These are phyloP conservation scores for Berkeleyomyces rouxiae DNA, from an alignment of 2,329 filamentous ascomycete genomes.

Conservation along the genomic window DNA sequence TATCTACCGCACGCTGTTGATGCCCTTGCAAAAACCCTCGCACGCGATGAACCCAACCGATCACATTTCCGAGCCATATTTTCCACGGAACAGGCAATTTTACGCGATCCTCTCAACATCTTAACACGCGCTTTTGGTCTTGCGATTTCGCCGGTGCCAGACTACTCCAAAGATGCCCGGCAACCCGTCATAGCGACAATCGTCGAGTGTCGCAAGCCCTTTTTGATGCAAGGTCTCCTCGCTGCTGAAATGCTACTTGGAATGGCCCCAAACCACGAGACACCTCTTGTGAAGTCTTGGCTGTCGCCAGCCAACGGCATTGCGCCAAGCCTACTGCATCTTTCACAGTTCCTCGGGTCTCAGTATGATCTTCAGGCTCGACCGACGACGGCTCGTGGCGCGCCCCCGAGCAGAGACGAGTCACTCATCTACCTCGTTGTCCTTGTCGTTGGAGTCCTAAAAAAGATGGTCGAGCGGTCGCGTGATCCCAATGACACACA, in stretches of 20 bases:
- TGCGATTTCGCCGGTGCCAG: constrained; percentile 70
- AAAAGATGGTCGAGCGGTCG: constrained; percentile 51
- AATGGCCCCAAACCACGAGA: constrained; percentile 55
- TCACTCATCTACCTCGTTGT: constrained; percentile 48
- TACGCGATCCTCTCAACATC: constrained; percentile 52
- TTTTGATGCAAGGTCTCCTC: constrained; percentile 80
- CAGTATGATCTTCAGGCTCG: constrained; percentile 37
- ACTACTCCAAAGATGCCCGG: constrained; percentile 38
- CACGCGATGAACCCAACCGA: constrained; percentile 84
- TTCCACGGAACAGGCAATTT: constrained; percentile 45
- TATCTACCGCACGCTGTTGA: constrained; percentile 86
- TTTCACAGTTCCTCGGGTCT: constrained; percentile 56
- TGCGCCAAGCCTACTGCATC: constrained; percentile 57
- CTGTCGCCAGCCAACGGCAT: constrained; percentile 72
- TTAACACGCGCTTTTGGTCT: constrained; percentile 77
- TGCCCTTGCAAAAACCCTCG: constrained; percentile 76
- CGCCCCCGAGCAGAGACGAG: constrained; percentile 27
- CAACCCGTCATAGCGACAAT: constrained; percentile 45
- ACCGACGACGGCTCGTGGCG: constrained; percentile 20
- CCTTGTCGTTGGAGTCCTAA: constrained; percentile 51
- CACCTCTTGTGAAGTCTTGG: constrained; percentile 60
- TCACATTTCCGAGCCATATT: constrained; percentile 73
- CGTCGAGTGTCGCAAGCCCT: constrained; percentile 70
- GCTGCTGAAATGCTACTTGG: constrained; percentile 76
- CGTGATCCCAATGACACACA: constrained; percentile 36